These are phyloP conservation scores for Favolaschia claudopus DNA, from an alignment of 768 basidiomycete genomes.

Conservation along the genomic window DNA sequence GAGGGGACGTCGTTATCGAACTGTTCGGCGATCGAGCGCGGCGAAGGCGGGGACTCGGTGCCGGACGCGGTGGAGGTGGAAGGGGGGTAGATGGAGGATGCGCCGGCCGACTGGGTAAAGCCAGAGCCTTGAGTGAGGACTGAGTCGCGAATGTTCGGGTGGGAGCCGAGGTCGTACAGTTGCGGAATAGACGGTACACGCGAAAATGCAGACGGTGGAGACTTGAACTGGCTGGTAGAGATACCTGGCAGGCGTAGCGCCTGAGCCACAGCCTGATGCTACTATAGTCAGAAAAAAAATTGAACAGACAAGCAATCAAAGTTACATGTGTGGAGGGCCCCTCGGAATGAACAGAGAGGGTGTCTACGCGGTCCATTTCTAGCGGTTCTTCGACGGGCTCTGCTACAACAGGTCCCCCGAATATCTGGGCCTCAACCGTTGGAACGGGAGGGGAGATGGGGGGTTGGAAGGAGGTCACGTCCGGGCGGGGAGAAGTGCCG, in stretches of 20 bases:
- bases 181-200: slow-evolving; percentile 54
- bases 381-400: slow-evolving; percentile 9
- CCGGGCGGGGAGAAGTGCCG: slow-evolving; percentile 28
- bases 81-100: slow-evolving; percentile 80
- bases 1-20: slow-evolving; percentile 52
- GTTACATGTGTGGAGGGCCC: slow-evolving; percentile 45
- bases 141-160: slow-evolving; percentile 57
- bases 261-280: slow-evolving; percentile 45
- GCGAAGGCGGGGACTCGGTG: slow-evolving; percentile 71
- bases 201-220: slow-evolving; percentile 54
- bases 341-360: slow-evolving; percentile 1
- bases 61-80: slow-evolving; percentile 71
- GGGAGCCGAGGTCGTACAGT: slow-evolving; percentile 33
- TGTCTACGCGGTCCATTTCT: not conserved
- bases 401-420: not conserved
- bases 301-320: slow-evolving; percentile 16
- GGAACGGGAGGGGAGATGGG: slow-evolving; percentile 8
- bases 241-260: slow-evolving; percentile 40
- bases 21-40: slow-evolving; percentile 60
- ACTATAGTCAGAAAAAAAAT: slow-evolving; percentile 13
- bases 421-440: not conserved
- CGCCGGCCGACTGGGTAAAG: slow-evolving; percentile 70
- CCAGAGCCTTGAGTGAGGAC: slow-evolving; percentile 54
- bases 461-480: slow-evolving; percentile 10
- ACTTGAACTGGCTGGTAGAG: slow-evolving; percentile 32